These are phyloP conservation scores for Mycena crocata DNA, from an alignment of 768 basidiomycete species.

Conservation along the genomic window DNA sequence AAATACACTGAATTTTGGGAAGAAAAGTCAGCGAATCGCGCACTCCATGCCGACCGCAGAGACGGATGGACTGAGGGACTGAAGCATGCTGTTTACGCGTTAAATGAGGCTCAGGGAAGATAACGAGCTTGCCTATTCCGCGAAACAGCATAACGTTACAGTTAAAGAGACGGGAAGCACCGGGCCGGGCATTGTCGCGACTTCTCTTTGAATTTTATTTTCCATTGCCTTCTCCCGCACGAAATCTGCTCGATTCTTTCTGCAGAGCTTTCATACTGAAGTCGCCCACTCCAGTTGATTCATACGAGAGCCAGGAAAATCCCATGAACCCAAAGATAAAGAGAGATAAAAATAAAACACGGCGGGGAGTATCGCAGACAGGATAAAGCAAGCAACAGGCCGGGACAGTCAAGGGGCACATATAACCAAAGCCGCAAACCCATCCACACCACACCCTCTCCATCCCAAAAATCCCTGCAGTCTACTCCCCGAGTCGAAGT, in stretches of 20 bases:
- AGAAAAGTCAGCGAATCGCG: not conserved
- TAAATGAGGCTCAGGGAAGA: too few species aligned
- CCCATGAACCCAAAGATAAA: too few species aligned
- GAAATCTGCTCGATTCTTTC: too few species aligned
- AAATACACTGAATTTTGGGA: not conserved
- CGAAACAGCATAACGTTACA: too few species aligned
- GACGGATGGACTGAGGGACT: constrained; percentile 23
- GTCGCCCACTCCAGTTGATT: too few species aligned
- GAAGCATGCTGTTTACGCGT: constrained; percentile 22
- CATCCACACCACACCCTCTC: not conserved
- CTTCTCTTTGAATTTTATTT: too few species aligned
- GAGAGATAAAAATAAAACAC: not conserved
- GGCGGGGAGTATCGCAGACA: not conserved
- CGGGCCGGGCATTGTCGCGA: too few species aligned
- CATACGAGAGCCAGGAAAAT: too few species aligned
- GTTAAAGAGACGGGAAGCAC: too few species aligned
- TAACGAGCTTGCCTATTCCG: too few species aligned
- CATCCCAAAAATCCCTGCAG: not conserved
- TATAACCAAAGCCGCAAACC: not conserved
- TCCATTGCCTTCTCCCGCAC: too few species aligned
- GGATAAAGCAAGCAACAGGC: not conserved
- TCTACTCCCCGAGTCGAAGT: constrained; percentile 1
- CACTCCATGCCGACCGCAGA: constrained; percentile 22
- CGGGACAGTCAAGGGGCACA: not conserved
- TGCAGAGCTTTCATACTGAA: too few species aligned